Base-by-base conservation (phyloP, 495 filamentous ascomycete species). In the Tricharina praecox region DNA sequence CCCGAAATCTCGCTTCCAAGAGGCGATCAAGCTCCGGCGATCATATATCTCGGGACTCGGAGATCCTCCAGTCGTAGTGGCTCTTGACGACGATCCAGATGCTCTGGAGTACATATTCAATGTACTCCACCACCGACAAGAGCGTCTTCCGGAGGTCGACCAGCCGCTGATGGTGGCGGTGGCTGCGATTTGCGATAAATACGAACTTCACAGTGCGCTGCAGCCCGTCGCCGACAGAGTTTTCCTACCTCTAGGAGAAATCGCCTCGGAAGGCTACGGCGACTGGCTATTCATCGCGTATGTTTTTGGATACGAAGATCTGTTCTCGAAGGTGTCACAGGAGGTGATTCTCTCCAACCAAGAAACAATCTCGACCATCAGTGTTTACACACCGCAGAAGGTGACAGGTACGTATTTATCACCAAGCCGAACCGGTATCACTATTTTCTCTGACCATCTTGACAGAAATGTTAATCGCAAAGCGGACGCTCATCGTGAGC, bases 211-310 rank as follows among this genome's bases (percentile, higher is more conserved):
- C 7, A 18, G 15, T 4, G 34, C 34, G 18, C 15, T 37, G 34
- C 34, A 37, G 16, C 34, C 34, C 15, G 18, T 18, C 5, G 34
- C 34, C 5, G 28, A 32, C 13, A 32, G 13, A 13, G 7, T 32
- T 13, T 32, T 32, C 28, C 7, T 7, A 13, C 28, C 28, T 7
- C 28, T 7, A 32, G 13, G 13, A 32, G 4, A 11, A 15, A 9
- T 37, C 8, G 8, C 7, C 8, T 32, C 28, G 7, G 4, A n/a
- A 13, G 45, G 45, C 0, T 49, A 45, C 36, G 41, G 35, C 23
- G 45, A 51, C 19, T 55, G 48, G 48, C 5, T 56, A 4, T 56
- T 55, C 20, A 35, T 56, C 13, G 8, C 52, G 2, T 56, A 48
- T 47, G 53, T 56, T 8, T 56, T 50, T 50, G 45, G 43, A 5